phyloP scores from a whole-genome alignment of 1,284 basidiomycete genomes.

The Tilletia horrida region DNA sequence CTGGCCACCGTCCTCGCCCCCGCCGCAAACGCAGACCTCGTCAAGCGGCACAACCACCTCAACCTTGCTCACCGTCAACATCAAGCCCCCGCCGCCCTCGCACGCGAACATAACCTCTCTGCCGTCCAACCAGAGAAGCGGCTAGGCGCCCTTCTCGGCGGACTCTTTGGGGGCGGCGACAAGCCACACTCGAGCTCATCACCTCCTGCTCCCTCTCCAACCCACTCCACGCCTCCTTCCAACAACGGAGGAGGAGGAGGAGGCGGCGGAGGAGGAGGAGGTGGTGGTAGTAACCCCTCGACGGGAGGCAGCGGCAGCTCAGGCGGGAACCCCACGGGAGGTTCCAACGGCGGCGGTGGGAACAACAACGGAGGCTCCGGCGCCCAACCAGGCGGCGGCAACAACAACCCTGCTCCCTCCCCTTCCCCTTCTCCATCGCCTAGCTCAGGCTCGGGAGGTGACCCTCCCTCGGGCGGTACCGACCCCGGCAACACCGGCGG shows the following conservation, averaged over 20 bases:
- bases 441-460: too few species aligned
- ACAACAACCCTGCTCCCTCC: too few species aligned
- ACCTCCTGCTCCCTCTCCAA: not conserved
- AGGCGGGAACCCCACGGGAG: not conserved
- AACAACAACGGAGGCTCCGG: not conserved
- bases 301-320: not conserved
- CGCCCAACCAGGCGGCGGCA: too few species aligned
- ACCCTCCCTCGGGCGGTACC: not conserved
- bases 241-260: not conserved
- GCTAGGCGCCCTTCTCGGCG: not conserved
- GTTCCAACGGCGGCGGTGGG: not conserved
- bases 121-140: not conserved
- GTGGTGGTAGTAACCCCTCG: not conserved
- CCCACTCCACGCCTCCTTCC: not conserved
- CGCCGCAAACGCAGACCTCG: constrained; percentile 15
- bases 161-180: constrained; percentile 1
- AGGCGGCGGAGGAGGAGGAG: not conserved
- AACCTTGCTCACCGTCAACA: not conserved
- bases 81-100: not conserved
- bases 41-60: not conserved
- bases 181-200: not conserved
- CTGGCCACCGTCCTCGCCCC: constrained; percentile 2
- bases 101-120: not conserved
- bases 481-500: not conserved
- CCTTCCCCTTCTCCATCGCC: too few species aligned